These are phyloP conservation scores for Globisporangium irregulare DNA, from an alignment of 352 stramenopile genomes.

Conservation along the genomic window DNA sequence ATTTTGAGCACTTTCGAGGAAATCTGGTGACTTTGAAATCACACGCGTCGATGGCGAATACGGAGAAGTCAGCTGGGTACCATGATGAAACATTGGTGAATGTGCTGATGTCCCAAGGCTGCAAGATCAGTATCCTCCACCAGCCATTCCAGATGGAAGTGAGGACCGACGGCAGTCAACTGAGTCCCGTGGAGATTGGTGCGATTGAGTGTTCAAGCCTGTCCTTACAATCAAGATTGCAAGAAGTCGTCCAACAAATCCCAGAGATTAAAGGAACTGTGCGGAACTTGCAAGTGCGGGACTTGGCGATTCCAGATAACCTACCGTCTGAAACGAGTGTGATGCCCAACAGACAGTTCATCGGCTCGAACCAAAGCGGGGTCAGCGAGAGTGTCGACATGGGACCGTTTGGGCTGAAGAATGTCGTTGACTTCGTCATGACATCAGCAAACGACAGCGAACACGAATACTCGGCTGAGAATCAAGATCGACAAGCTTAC, in stretches of 20 bases:
- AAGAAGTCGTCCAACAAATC: not conserved
- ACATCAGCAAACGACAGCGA: slow-evolving; percentile 3
- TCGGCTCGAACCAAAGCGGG: slow-evolving; percentile 62
- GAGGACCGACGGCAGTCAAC: not conserved
- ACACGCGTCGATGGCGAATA: slow-evolving; percentile 26
- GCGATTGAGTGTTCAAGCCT: slow-evolving; percentile 19
- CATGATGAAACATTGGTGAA: slow-evolving; percentile 18
- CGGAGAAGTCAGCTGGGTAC: slow-evolving; percentile 21
- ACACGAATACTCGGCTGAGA: slow-evolving; percentile 8
- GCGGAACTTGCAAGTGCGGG: slow-evolving; percentile 67
- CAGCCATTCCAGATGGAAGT: slow-evolving; percentile 23
- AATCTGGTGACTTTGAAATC: slow-evolving; percentile 55
- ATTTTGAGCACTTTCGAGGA: slow-evolving; percentile 41
- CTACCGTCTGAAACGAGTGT: slow-evolving; percentile 24
- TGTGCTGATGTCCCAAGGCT: slow-evolving; percentile 29
- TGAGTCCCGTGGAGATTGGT: slow-evolving; percentile 17
- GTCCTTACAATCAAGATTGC: slow-evolving; percentile 14
- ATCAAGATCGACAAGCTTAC: slow-evolving; percentile 10
- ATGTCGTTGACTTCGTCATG: slow-evolving; percentile 66
- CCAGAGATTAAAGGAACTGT: slow-evolving; percentile 59
- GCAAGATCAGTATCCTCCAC: slow-evolving; percentile 42
- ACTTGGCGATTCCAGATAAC: slow-evolving; percentile 49
- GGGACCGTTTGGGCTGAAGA: slow-evolving; percentile 53
- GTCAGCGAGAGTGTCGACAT: slow-evolving; percentile 34
- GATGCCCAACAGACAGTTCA: slow-evolving; percentile 67